Evolutionary conservation across 2,329 filamentous ascomycete species (phyloP), one percentile per base, ranked within the genome.

Genomic region (Neofusicoccum laricinum): DNA sequence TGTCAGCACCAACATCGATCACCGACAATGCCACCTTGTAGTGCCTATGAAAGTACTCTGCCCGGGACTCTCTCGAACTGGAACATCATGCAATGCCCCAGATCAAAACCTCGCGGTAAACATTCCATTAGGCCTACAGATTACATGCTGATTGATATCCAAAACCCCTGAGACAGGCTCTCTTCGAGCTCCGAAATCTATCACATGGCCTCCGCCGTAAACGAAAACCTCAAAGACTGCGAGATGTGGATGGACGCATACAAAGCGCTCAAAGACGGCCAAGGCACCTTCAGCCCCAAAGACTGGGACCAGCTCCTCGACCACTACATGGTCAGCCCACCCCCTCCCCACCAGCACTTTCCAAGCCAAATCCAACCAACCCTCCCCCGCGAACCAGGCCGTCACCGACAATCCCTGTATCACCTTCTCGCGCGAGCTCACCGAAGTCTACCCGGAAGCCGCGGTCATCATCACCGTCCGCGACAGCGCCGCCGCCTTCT

Each of bases 301-400:
- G 68, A 75, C 38, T 77, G 75, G 36, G 76, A 79, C 40, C 68
- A 70, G 32, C 67, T 79, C 4, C 69, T 78, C 15, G 73, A 71
- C 4, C 64, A 72, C 38, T 76, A 41, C 41, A 45, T 45, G 41
- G 41, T 19, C 6, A 40, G 38, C 11, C 11, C 4, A 40, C 4
- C 38, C 36, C 38, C 12, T 4, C 38, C 4, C 38, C 4, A 40
- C 38, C 38, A 4, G 10, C 38, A 4, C 38, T 10, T 4, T 30
- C 25, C 25, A 6, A 30, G 25, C 25, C 15, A 8, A n/a, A 45
- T n/a, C n/a, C n/a, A n/a, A n/a, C n/a, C n/a, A n/a, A n/a, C n/a
- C n/a, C n/a, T n/a, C 14, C 5, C 8, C 41, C 25, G 25, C 25
- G 7, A 17, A 5, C 15, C 11, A 65, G 61, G 66, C 66, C 12